A percentile compares a stretch with the other conserved stretches of the same genome.
phyloP scores from a whole-genome alignment of 495 filamentous ascomycete genomes.

The Glarea lozoyensis region DNA sequence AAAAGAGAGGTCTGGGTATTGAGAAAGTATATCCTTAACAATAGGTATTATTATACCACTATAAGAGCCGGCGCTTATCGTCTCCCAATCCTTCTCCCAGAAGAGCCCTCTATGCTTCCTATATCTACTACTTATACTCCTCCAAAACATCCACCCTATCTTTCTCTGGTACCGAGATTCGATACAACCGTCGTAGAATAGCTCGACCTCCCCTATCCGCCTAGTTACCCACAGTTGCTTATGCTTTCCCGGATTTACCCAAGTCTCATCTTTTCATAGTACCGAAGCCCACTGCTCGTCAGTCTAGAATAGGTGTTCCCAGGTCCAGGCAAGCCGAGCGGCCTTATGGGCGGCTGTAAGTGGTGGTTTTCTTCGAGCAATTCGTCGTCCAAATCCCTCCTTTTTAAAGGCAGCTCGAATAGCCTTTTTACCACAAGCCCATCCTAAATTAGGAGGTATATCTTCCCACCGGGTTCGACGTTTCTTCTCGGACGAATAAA shows the following conservation, averaged over 20 bases:
- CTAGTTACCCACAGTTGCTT: conserved; percentile 13
- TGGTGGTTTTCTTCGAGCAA: conserved; percentile 19
- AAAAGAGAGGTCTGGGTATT: conserved; percentile 10
- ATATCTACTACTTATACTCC: conserved; percentile 12
- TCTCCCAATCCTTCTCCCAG: conserved; percentile 27
- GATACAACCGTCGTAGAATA: too few relatives aligned
- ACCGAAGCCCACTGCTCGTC: conserved; percentile 17
- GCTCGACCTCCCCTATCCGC: conserved; percentile 11
- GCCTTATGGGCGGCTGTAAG: conserved; percentile 6
- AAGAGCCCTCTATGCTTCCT: conserved; percentile 22
- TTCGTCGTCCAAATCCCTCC: conserved; percentile 22
- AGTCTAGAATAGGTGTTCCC: conserved; percentile 13
- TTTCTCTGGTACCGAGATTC: conserved; percentile 11
- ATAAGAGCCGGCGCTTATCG: conserved; percentile 19
- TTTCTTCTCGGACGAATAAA: conserved; percentile 13
- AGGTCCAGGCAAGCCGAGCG: conserved; percentile 10
- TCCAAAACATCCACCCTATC: conserved; percentile 22
- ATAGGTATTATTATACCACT: conserved; percentile 17
- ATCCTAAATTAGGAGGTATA: conserved; percentile 17
- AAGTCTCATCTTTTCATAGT: conserved; percentile 25
- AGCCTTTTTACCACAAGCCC: conserved; percentile 10
- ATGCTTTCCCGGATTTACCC: conserved; percentile 8
- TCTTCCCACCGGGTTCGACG: conserved; percentile 17
- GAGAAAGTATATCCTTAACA: too few relatives aligned
- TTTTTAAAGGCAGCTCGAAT: conserved; percentile 18